Percentiles rank a stretch among this genome's conserved stretches.
These are phyloP conservation scores for Cichorium intybus DNA, from an alignment of 140 eudicot species.

Conservation along the genomic window DNA sequence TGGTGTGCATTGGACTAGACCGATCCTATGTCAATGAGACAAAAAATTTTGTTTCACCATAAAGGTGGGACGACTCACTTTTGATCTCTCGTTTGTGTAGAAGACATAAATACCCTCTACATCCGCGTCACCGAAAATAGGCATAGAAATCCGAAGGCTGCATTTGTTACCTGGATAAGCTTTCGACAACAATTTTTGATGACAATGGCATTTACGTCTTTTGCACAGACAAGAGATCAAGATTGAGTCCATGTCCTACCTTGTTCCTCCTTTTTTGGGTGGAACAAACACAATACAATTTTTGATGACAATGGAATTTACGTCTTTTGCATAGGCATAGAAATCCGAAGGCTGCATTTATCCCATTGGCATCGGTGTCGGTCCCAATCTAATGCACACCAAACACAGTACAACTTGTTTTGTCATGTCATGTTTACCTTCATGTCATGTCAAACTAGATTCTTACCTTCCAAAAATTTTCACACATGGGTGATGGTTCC, in stretches of 20 bases:
- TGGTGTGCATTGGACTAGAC: background rate
- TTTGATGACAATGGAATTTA: too few species aligned
- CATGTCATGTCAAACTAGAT: background rate
- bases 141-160: too few species aligned
- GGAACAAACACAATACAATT: background rate
- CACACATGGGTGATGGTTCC: constrained; percentile 86
- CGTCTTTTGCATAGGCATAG: too few species aligned
- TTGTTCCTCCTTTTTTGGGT: background rate
- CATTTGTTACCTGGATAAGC: too few species aligned
- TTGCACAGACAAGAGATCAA: background rate
- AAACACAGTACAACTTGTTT: background rate
- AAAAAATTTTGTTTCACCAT: background rate
- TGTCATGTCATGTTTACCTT: too few species aligned
- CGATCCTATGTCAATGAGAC: background rate
- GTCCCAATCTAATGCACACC: background rate
- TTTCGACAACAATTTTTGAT: background rate
- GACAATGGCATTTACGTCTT: background rate
- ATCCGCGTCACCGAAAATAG: too few species aligned
- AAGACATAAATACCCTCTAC: too few species aligned
- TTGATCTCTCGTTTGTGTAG: too few species aligned
- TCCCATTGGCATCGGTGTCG: background rate
- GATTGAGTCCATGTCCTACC: background rate
- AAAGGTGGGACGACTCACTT: background rate
- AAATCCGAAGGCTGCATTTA: too few species aligned
- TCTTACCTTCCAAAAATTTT: constrained; percentile 55